Evolutionary conservation across 169 alveolate species (phyloP), one percentile per base, ranked within the genome.

Genomic region (Plasmodium gonderi): DNA sequence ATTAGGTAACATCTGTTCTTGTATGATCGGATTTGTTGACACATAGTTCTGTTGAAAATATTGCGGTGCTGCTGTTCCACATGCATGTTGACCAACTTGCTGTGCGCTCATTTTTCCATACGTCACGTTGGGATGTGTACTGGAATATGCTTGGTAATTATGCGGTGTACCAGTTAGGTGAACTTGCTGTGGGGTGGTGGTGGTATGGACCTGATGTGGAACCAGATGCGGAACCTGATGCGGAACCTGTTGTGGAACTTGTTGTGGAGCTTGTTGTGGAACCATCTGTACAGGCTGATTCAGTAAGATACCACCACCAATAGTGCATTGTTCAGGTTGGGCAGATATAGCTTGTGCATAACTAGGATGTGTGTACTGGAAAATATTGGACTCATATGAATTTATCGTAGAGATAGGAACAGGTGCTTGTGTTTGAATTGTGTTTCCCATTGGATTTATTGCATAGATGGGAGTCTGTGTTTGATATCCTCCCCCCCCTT

Each of bases 261-360:
- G 12, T 33, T 82, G 92, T 12, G 47, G 54, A 5, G 38, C 45
- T 68, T 40, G 79, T 4, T 72, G 49, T 44, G 65, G 33, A 38
- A 36, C 29, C 69, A 26, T 4, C 0, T 80, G 91, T 17, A 78
- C 42, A 42, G 49, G 83, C 29, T 69, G 92, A 75, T 82, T 82
- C 44, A 68, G 60, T 54, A 82, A 14, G 31, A 44, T 68, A 1
- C 45, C 65, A 69, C 76, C 76, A 17, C 69, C 69, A 17, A 9
- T n/a, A n/a, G n/a, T 11, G 4, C 69, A 54, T 23, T 45, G 81
- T 9, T 49, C 80, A 29, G 60, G 47, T 23, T 69, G 81, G 6
- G 82, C 69, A 5, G 36, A 36, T 20, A 47, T 69, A 1, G 29
- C 54, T 54, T 69, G 83, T 69, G 75, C 33, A 54, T 69, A 45